phyloP scores from a whole-genome alignment of 345 rosid species.

The Citrus australasica region DNA sequence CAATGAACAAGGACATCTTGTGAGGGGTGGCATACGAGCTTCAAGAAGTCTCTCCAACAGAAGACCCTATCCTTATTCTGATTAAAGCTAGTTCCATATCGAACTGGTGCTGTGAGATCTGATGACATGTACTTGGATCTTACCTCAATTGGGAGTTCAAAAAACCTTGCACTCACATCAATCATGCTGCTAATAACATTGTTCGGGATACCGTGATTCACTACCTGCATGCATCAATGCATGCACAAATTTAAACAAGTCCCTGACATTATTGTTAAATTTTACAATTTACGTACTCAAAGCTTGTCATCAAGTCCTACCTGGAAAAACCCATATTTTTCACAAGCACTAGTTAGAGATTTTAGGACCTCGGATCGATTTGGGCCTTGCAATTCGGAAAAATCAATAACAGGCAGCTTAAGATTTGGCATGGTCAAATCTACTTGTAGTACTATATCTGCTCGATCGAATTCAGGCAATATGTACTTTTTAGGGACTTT shows the following conservation, averaged over 20 bases:
- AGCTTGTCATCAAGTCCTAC: constrained; percentile 21
- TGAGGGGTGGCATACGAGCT: constrained; percentile 61
- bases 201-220: constrained; percentile 65
- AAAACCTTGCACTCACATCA: constrained; percentile 62
- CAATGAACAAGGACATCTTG: constrained; percentile 58
- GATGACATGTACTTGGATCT: constrained; percentile 76
- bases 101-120: constrained; percentile 63
- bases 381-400: constrained; percentile 55
- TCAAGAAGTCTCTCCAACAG: constrained; percentile 92
- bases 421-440: constrained; percentile 30
- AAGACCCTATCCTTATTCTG: constrained; percentile 80
- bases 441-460: not conserved
- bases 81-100: constrained; percentile 91
- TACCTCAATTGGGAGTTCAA: constrained; percentile 68
- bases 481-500: constrained; percentile 68
- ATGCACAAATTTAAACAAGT: not conserved
- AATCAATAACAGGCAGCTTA: constrained; percentile 69
- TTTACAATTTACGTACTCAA: not conserved
- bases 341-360: constrained; percentile 60
- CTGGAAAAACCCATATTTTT: constrained; percentile 79
- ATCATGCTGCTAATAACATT: constrained; percentile 56
- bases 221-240: constrained; percentile 40
- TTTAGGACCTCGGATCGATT: constrained; percentile 46
- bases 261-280: too few relatives aligned
- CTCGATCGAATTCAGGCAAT: constrained; percentile 58